Evolutionary conservation across 1,284 basidiomycete species (phyloP).

Genomic region (Sporisorium sorghi): DNA sequence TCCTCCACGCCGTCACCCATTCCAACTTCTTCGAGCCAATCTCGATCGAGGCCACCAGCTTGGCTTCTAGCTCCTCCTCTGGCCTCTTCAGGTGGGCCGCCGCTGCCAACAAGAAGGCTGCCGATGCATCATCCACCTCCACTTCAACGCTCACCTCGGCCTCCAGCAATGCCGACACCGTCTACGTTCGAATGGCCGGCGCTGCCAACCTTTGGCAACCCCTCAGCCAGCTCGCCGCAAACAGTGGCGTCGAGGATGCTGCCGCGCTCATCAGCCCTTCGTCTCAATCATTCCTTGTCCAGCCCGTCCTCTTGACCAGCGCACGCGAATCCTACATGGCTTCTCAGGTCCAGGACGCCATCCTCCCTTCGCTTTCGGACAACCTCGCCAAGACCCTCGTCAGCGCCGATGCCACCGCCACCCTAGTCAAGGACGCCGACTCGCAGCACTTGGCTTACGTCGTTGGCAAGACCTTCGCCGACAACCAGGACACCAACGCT

Average conservation of each 20-base stretch:
- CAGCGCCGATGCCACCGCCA: conserved; percentile 8
- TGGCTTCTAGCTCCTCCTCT: conserved; percentile 52
- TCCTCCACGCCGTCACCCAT: conserved; percentile 83
- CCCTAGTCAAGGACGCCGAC: conserved; percentile 24
- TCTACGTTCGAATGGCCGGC: conserved; percentile 49
- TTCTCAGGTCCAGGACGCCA: conserved; percentile 25
- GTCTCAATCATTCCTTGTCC: conserved; percentile 43
- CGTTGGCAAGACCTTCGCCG: conserved; percentile 38
- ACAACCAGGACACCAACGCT: conserved; percentile 13
- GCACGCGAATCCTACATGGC: conserved; percentile 39
- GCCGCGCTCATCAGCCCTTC: conserved; percentile 20
- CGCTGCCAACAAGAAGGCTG: conserved; percentile 12
- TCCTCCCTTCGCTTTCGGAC: conserved; percentile 35
- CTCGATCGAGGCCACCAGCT: conserved; percentile 46
- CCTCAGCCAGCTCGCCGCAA: conserved; percentile 26
- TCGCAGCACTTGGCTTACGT: conserved; percentile 46
- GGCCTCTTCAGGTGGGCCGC: conserved; percentile 50
- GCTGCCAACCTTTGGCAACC: conserved; percentile 40
- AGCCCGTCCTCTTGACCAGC: conserved; percentile 56
- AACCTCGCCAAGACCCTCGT: conserved; percentile 26
- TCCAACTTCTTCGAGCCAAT: conserved; percentile 71
- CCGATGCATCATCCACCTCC: background rate
- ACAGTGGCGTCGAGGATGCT: conserved; percentile 19
- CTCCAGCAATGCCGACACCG: conserved; percentile 26
- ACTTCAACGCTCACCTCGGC: conserved; percentile 3